Conservation (phyloP, 2,329 filamentous ascomycete genomes). For the Alternaria solani region DNA sequence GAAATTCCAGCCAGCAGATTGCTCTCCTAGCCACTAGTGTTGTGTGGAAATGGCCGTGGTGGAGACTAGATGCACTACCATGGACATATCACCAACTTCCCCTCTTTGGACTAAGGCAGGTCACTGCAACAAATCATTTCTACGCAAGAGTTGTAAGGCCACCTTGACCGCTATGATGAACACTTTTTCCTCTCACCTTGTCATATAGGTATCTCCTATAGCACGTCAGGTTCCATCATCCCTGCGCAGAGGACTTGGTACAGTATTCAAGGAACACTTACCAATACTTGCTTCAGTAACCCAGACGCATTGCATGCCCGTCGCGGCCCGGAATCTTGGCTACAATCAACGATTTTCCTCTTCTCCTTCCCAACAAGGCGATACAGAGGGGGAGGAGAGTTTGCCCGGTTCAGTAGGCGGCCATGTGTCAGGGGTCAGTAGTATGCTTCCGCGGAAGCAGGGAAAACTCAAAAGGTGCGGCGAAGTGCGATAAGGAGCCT, state of each 20-base stretch:
- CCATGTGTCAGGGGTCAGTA: neutral
- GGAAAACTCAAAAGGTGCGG: neutral
- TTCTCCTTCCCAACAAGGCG: neutral
- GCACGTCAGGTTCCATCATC: too few species aligned
- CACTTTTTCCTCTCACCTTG: too few species aligned
- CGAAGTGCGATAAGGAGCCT: neutral
- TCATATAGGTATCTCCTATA: too few species aligned
- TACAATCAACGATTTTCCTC: neutral
- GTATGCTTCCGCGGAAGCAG: slow-evolving; percentile 1
- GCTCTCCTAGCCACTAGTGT: neutral
- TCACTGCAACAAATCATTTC: too few species aligned
- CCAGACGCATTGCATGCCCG: neutral
- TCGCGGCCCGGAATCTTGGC: slow-evolving; percentile 1
- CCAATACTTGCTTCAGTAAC: neutral
- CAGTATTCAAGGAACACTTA: neutral
- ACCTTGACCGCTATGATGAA: too few species aligned
- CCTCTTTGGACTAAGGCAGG: too few species aligned
- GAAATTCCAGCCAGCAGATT: too few species aligned
- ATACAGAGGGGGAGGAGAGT: neutral
- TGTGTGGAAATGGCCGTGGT: neutral
- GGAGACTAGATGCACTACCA: too few species aligned
- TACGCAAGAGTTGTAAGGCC: too few species aligned
- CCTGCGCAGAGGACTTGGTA: too few species aligned
- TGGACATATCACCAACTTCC: too few species aligned
- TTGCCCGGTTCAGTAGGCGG: neutral